phyloP scores from a whole-genome alignment of 306 rosid species.

The Delonix regia region DNA sequence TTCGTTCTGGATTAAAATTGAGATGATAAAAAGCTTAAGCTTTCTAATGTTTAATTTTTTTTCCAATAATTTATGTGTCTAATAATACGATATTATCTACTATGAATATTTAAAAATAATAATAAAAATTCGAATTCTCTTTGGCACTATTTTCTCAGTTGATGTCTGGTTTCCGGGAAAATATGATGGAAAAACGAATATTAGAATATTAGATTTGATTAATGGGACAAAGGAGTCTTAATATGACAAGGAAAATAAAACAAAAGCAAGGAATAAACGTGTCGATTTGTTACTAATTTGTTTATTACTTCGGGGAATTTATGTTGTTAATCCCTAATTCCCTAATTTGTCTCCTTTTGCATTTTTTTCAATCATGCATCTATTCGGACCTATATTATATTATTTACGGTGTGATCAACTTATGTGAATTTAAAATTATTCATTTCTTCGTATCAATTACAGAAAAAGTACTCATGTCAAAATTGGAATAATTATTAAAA shows the following conservation, averaged over 20 bases:
- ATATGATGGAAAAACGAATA: neutral
- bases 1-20: no score
- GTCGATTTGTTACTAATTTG: conserved; percentile 3
- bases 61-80: no score
- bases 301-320: conserved; percentile 21
- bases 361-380: neutral
- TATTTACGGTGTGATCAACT: neutral
- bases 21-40: no score
- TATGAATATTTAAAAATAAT: no score
- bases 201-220: neutral
- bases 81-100: no score
- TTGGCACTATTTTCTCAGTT: no score
- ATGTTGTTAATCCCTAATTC: conserved; percentile 18
- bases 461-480: neutral
- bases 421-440: neutral
- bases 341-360: conserved; percentile 2
- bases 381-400: neutral
- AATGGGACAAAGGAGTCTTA: neutral
- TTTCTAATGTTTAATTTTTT: no score
- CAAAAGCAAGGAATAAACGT: conserved; percentile 8
- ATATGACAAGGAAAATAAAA: neutral
- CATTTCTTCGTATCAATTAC: neutral
- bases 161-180: no score
- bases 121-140: no score
- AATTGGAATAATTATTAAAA: no score